Conservation (phyloP, 768 basidiomycete species). For the Phanerochaete carnosa region DNA sequence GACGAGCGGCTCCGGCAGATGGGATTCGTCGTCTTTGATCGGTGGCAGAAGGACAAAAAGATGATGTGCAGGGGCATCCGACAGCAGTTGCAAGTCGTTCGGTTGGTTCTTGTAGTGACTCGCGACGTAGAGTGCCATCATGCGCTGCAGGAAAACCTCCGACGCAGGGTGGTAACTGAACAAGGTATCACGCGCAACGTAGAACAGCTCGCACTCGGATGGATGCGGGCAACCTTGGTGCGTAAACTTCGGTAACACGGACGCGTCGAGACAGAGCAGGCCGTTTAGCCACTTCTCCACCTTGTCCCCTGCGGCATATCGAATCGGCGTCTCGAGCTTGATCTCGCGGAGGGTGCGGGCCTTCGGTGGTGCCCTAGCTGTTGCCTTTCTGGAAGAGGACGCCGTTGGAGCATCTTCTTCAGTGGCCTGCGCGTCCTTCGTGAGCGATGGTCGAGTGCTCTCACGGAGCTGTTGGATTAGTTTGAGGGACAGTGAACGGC, state of each 20-base stretch:
- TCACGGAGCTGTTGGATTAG: slow-evolving; percentile 96
- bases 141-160: slow-evolving; percentile 95
- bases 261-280: slow-evolving; percentile 88
- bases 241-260: slow-evolving; percentile 48
- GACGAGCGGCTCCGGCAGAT: slow-evolving; percentile 91
- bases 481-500: slow-evolving; percentile 96
- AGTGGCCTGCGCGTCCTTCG: slow-evolving; percentile 49
- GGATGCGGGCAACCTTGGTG: slow-evolving; percentile 92
- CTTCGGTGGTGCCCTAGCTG: slow-evolving; percentile 55
- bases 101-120: slow-evolving; percentile 99
- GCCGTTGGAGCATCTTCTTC: slow-evolving; percentile 41
- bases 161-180: slow-evolving; percentile 97
- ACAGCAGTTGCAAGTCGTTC: slow-evolving; percentile 96
- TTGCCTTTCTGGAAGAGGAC: slow-evolving; percentile 50
- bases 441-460: slow-evolving; percentile 74
- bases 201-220: slow-evolving; percentile 89
- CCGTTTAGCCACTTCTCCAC: slow-evolving; percentile 94
- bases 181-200: slow-evolving; percentile 92
- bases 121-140: slow-evolving; percentile 98
- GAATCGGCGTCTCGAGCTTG: slow-evolving; percentile 92
- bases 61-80: slow-evolving; percentile 95
- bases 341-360: slow-evolving; percentile 85
- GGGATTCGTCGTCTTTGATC: slow-evolving; percentile 83
- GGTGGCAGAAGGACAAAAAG: slow-evolving; percentile 95
- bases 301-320: slow-evolving; percentile 82